A percentile compares a stretch with the other conserved stretches of the same genome.
Conservation (phyloP, 495 filamentous ascomycete genomes). For the Daldinia decipiens region DNA sequence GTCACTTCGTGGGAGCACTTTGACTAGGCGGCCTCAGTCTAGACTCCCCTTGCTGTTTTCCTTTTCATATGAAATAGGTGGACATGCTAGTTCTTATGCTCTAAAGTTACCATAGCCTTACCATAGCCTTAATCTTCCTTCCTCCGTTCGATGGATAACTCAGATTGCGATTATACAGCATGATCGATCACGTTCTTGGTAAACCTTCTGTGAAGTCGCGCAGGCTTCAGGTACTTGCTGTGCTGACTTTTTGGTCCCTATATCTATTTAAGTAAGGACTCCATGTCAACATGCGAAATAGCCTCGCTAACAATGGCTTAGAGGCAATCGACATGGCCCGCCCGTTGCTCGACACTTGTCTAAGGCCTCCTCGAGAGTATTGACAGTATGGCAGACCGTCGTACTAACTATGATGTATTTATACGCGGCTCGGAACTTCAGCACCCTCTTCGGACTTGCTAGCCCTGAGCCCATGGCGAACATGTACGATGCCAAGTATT, state of each 20-base stretch:
- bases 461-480: slow-evolving; percentile 93
- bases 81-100: slow-evolving; percentile 11
- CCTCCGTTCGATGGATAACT: slow-evolving; percentile 36
- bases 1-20: slow-evolving; percentile 13
- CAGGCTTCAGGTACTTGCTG: slow-evolving; percentile 90
- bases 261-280: slow-evolving; percentile 75
- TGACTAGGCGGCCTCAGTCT: slow-evolving; percentile 6
- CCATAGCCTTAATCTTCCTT: background rate
- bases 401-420: slow-evolving; percentile 90
- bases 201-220: slow-evolving; percentile 89
- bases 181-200: slow-evolving; percentile 88
- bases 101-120: background rate
- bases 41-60: background rate
- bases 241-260: slow-evolving; percentile 88
- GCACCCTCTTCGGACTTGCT: slow-evolving; percentile 88
- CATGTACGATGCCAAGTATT: slow-evolving; percentile 93
- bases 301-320: slow-evolving; percentile 48
- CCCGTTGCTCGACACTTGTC: slow-evolving; percentile 79
- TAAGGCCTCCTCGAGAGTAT: slow-evolving; percentile 65
- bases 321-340: slow-evolving; percentile 89
- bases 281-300: background rate
- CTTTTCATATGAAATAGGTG: background rate
- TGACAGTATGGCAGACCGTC: slow-evolving; percentile 90
- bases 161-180: slow-evolving; percentile 38
- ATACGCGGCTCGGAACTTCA: slow-evolving; percentile 91